Evolutionary conservation across 2,329 filamentous ascomycete genomes (phyloP).

Genomic region (Tolypocladium amazonense): DNA sequence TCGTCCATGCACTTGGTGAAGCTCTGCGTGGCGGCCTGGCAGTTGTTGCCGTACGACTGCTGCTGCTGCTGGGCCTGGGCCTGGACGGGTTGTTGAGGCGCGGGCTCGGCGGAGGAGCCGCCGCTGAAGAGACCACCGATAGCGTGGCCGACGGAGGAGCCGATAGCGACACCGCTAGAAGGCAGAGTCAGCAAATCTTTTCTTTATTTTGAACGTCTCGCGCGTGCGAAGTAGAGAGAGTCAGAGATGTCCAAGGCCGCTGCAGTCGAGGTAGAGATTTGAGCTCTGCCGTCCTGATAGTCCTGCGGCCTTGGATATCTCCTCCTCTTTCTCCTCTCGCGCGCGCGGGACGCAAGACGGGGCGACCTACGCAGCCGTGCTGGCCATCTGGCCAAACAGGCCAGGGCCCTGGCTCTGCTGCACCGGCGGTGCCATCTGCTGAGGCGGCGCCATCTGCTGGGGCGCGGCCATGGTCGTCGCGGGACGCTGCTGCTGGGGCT

Average conservation of each 20-base stretch:
- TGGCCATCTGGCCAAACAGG: slow-evolving; percentile 93
- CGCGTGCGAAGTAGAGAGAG: background rate
- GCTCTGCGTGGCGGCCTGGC: slow-evolving; percentile 66
- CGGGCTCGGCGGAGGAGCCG: slow-evolving; percentile 44
- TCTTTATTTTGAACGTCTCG: too few species aligned
- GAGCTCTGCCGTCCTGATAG: background rate
- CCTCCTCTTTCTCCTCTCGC: background rate
- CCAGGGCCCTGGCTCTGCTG: slow-evolving; percentile 60
- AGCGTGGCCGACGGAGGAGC: slow-evolving; percentile 89
- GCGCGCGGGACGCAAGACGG: background rate
- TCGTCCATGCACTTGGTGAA: slow-evolving; percentile 98
- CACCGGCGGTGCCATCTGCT: slow-evolving; percentile 33
- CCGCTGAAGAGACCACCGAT: slow-evolving; percentile 82
- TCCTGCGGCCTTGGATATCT: background rate
- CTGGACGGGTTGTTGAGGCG: slow-evolving; percentile 36
- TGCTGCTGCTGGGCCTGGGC: slow-evolving; percentile 34
- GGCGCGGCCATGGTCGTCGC: slow-evolving; percentile 55
- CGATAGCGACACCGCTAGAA: slow-evolving; percentile 84
- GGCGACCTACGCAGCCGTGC: slow-evolving; percentile 81
- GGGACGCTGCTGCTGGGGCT: slow-evolving; percentile 55
- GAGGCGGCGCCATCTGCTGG: slow-evolving; percentile 34
- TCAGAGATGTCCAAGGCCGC: background rate
- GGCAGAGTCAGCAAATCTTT: background rate
- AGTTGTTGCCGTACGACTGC: slow-evolving; percentile 51
- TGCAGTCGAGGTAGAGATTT: background rate